These are phyloP conservation scores for Calonectria ilicicola DNA, from an alignment of 2,329 filamentous ascomycete species.

Conservation along the genomic window DNA sequence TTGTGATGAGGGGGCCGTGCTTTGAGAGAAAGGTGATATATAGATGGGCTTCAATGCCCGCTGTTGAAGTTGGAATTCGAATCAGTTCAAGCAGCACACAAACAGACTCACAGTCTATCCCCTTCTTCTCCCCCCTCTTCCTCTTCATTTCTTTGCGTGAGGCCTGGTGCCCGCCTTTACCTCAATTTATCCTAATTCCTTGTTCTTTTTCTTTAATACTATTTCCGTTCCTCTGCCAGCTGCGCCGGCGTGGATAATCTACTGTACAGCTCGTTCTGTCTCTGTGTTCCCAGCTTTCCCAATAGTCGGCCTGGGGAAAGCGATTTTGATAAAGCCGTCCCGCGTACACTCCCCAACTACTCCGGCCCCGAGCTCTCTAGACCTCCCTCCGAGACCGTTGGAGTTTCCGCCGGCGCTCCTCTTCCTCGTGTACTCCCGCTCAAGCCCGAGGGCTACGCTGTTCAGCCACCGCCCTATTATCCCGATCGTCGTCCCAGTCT, in stretches of 20 bases:
- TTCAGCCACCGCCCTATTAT: conserved; percentile 32
- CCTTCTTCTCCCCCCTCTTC: background rate
- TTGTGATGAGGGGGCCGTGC: conserved; percentile 12
- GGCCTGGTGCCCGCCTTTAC: conserved; percentile 4
- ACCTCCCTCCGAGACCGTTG: conserved; percentile 18
- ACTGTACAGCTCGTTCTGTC: conserved; percentile 33
- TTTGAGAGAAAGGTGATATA: conserved; percentile 20
- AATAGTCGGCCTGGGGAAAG: conserved; percentile 30
- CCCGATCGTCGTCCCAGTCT: conserved; percentile 26
- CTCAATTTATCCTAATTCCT: background rate
- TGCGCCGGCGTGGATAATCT: conserved; percentile 36
- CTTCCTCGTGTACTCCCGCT: conserved; percentile 35
- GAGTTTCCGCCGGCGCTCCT: conserved; percentile 29
- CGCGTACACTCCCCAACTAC: conserved; percentile 29
- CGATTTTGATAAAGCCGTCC: conserved; percentile 8
- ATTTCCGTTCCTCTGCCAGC: conserved; percentile 21
- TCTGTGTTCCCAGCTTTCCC: conserved; percentile 34
- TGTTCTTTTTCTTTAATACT: conserved; percentile 4
- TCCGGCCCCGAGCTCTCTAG: conserved; percentile 27
- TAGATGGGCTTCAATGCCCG: conserved; percentile 20
- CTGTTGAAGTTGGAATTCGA: conserved; percentile 13
- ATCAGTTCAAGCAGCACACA: conserved; percentile 27
- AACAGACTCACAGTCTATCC: background rate
- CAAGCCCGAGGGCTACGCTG: conserved; percentile 32
- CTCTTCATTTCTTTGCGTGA: conserved; percentile 12